Conservation (phyloP, 306 rosid genomes). For the Heteromeles arbutifolia region DNA sequence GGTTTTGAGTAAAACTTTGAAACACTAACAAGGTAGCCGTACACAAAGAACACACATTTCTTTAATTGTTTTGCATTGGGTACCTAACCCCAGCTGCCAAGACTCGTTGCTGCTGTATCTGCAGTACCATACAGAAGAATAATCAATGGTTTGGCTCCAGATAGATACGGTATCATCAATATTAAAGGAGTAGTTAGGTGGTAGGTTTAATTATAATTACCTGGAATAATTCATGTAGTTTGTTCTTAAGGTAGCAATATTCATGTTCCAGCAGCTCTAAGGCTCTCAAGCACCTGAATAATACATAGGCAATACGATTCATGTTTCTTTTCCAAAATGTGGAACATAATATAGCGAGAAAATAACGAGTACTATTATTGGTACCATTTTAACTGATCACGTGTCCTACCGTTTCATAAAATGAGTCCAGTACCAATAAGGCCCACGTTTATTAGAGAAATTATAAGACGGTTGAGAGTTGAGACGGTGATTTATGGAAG, state of each 20-base stretch:
- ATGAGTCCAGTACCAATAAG: too few species aligned
- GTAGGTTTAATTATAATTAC: constrained; percentile 24
- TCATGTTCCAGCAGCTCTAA: constrained; percentile 86
- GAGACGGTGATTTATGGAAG: too few species aligned
- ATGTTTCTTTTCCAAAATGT: too few species aligned
- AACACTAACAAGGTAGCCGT: background rate
- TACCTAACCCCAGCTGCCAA: constrained; percentile 82
- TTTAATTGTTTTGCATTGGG: constrained; percentile 51
- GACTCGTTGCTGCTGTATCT: constrained; percentile 81
- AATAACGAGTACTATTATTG: background rate
- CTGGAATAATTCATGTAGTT: constrained; percentile 84
- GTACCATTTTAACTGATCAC: background rate
- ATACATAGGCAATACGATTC: background rate
- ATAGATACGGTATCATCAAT: background rate
- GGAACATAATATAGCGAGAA: too few species aligned
- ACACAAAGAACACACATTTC: background rate
- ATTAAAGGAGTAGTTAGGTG: background rate
- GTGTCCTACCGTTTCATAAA: too few species aligned
- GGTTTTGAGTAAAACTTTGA: background rate
- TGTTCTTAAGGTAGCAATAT: constrained; percentile 89
- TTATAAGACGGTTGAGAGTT: too few species aligned
- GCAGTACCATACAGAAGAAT: background rate
- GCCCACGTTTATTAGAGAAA: too few species aligned
- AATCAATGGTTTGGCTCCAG: background rate
- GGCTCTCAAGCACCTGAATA: constrained; percentile 72